Evolutionary conservation across 345 rosid species (phyloP).

Genomic region (Eucalyptus caleyi): DNA sequence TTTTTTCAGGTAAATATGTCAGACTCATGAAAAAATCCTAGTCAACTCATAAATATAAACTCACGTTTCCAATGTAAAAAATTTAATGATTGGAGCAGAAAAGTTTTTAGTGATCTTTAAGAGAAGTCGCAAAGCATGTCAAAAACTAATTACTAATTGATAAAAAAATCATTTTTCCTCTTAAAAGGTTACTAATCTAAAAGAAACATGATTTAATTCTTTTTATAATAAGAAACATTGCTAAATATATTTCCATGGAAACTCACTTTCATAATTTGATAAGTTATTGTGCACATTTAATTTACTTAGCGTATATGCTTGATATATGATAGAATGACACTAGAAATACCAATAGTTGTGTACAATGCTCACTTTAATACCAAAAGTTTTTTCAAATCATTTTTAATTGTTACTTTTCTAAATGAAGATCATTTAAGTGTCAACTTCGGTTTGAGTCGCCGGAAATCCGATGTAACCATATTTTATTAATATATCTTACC

Average conservation of each 20-base stretch:
- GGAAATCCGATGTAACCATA: too few species aligned
- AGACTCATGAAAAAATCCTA: not conserved
- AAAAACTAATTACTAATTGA: not conserved
- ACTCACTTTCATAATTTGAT: not conserved
- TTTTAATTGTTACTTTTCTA: too few species aligned
- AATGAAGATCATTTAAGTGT: too few species aligned
- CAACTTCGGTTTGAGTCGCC: too few species aligned
- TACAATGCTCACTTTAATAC: too few species aligned
- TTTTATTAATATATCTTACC: too few species aligned
- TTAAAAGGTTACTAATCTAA: not conserved
- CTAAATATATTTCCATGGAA: not conserved
- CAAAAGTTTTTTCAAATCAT: too few species aligned
- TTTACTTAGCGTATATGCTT: not conserved
- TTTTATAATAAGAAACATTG: not conserved
- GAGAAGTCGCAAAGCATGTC: not conserved
- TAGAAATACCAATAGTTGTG: too few species aligned
- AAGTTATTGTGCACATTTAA: not conserved
- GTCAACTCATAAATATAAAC: not conserved
- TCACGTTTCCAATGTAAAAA: not conserved
- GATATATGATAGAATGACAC: not conserved
- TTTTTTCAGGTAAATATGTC: not conserved
- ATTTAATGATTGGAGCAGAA: not conserved
- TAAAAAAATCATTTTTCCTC: not conserved
- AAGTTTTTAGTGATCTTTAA: not conserved
- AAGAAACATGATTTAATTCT: not conserved